Conservation (phyloP, 2,329 filamentous ascomycete species). For the Xylaria sp. region DNA sequence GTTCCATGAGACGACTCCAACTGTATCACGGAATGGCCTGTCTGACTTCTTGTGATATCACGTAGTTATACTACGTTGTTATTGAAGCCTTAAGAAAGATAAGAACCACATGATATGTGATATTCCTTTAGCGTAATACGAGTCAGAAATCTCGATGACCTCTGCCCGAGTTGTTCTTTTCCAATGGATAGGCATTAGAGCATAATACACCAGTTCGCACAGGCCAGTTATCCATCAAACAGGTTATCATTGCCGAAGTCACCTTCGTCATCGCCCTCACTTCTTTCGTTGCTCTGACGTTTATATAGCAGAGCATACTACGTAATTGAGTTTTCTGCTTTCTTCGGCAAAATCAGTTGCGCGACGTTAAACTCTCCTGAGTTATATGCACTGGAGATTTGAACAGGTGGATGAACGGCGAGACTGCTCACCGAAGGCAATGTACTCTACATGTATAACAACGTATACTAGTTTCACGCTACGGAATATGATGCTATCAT, state of each 20-base stretch:
- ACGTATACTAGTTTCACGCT: not conserved
- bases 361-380: not conserved
- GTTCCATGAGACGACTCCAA: conserved; percentile 3
- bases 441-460: not conserved
- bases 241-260: not conserved
- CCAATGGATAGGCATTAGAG: not conserved
- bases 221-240: conserved; percentile 3
- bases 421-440: not conserved
- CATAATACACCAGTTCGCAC: not conserved
- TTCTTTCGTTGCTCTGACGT: conserved; percentile 12
- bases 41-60: not conserved
- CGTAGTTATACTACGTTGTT: not conserved
- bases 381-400: not conserved
- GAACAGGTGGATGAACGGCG: not conserved
- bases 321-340: not conserved
- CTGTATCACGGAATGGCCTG: conserved; percentile 20
- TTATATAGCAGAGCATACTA: not conserved
- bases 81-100: conserved; percentile 28
- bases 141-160: conserved; percentile 23
- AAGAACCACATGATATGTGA: conserved; percentile 18
- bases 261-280: not conserved
- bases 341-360: not conserved
- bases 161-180: not conserved
- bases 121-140: conserved; percentile 21
- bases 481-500: not conserved